Conservation (phyloP, 2,329 filamentous ascomycete genomes). For the Keithomyces neogunnii region DNA sequence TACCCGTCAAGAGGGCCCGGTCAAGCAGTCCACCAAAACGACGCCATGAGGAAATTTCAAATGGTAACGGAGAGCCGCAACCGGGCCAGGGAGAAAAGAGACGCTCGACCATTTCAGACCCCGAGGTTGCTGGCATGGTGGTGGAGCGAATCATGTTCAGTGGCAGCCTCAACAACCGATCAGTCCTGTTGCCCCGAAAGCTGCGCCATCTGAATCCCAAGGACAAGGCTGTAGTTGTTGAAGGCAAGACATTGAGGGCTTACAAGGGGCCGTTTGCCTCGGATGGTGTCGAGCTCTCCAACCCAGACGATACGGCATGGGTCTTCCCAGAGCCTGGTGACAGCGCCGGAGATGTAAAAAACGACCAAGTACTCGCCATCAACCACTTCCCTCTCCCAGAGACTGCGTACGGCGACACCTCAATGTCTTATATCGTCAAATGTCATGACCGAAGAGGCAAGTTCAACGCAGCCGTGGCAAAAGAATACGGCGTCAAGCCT, state of each 20-base stretch:
- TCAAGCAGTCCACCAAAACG: slow-evolving; percentile 29
- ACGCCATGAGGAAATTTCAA: slow-evolving; percentile 12
- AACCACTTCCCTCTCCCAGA: slow-evolving; percentile 47
- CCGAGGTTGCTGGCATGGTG: slow-evolving; percentile 20
- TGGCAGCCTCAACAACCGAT: slow-evolving; percentile 17
- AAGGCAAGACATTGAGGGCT: slow-evolving; percentile 54
- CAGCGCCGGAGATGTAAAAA: slow-evolving; percentile 4
- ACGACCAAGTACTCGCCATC: slow-evolving; percentile 13
- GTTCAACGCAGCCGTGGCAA: slow-evolving; percentile 62
- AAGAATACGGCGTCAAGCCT: slow-evolving; percentile 52
- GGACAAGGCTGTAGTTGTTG: slow-evolving; percentile 47
- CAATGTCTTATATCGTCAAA: slow-evolving; percentile 82
- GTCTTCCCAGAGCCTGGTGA: slow-evolving; percentile 15
- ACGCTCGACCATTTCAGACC: slow-evolving; percentile 17
- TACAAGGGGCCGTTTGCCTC: slow-evolving; percentile 55
- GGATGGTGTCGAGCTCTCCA: slow-evolving; percentile 10
- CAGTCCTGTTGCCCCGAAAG: slow-evolving; percentile 16
- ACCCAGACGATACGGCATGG: slow-evolving; percentile 18
- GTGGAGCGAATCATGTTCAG: slow-evolving; percentile 29
- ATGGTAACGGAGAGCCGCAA: background rate
- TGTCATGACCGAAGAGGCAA: slow-evolving; percentile 69
- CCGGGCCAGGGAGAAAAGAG: slow-evolving; percentile 3
- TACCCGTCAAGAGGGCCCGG: slow-evolving; percentile 39
- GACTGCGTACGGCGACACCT: slow-evolving; percentile 55
- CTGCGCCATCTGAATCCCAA: slow-evolving; percentile 19